Base-by-base conservation (phyloP, 306 rosid species). In the Quercus robur region DNA sequence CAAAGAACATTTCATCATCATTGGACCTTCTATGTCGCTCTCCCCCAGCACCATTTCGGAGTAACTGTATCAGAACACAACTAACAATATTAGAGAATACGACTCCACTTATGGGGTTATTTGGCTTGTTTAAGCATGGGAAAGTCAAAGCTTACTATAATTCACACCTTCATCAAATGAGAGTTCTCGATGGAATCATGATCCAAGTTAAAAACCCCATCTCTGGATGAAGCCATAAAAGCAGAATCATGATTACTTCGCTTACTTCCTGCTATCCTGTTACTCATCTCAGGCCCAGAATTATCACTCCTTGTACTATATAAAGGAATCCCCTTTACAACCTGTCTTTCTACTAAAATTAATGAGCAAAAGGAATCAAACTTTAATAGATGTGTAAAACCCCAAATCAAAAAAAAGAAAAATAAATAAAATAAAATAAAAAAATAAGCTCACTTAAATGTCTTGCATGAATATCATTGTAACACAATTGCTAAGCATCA, bases 211-310 rank as follows among this genome's bases (percentile, higher is more conserved):
- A 89, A 81, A 64, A 81, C 83, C 58, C 91, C 90, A 73, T 92
- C 96, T 88, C 93, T 83, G 57, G 90, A 89, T 80, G 97, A 86
- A 10, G 90, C 92, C 89, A 89, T 77, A 82, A 94, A 88, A 38
- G 89, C 78, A 63, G 94, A 90, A 84, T 95, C 99, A 7, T 94
- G 92, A 83, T 89, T 86, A 83, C 90, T 91, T 85, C 98, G 88
- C 87, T 94, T 94, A 77, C 74, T 91, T 80, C 97, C 94, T n/a
- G 82, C 85, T 72, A 91, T 23, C 80, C 94, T 85, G 71, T 89
- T 91, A 74, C 90, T 85, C 18, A 85, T 87, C 84, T 91, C 97
- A 26, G 85, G 81, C 82, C 88, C 94, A 26, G 98, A 93, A 75
- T 87, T 78, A 62, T 95, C 98, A 78, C 90, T 89, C 80, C 96